Evolutionary conservation across 345 rosid species (phyloP).

Genomic region (Passiflora organensis): DNA sequence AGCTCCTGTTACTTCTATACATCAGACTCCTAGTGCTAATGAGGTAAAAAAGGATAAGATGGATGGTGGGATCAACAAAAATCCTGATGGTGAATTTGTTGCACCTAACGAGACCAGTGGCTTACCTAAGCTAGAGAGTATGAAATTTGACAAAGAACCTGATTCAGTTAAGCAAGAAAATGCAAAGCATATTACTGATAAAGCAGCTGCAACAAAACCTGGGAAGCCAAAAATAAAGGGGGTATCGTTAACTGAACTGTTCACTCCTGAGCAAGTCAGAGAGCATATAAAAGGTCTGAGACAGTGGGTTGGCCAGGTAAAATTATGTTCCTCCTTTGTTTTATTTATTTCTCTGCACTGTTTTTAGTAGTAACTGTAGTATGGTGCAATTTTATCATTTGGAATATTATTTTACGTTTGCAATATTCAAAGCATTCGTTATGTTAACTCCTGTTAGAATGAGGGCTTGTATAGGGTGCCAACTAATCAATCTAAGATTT

Average conservation of each 20-base stretch:
- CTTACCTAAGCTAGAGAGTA: slow-evolving; percentile 40
- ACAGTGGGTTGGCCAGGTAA: slow-evolving; percentile 30
- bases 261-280: slow-evolving; percentile 39
- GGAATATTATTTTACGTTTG: not conserved
- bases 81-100: slow-evolving; percentile 39
- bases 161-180: slow-evolving; percentile 54
- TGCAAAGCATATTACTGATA: slow-evolving; percentile 41
- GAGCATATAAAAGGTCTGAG: slow-evolving; percentile 42
- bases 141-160: slow-evolving; percentile 47
- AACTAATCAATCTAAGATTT: not conserved
- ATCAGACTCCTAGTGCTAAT: slow-evolving; percentile 38
- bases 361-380: not conserved
- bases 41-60: slow-evolving; percentile 44
- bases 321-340: not conserved
- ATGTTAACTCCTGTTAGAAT: too few species aligned
- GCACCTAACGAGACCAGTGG: slow-evolving; percentile 26
- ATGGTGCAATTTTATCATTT: not conserved
- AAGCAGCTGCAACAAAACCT: slow-evolving; percentile 17
- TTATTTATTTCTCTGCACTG: not conserved
- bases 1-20: slow-evolving; percentile 42
- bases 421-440: too few species aligned
- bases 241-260: slow-evolving; percentile 39
- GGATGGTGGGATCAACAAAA: slow-evolving; percentile 43
- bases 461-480: too few species aligned
- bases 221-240: slow-evolving; percentile 33